These are phyloP conservation scores for Talaromyces sp. DNA, from an alignment of 2,329 filamentous ascomycete genomes.

Conservation along the genomic window DNA sequence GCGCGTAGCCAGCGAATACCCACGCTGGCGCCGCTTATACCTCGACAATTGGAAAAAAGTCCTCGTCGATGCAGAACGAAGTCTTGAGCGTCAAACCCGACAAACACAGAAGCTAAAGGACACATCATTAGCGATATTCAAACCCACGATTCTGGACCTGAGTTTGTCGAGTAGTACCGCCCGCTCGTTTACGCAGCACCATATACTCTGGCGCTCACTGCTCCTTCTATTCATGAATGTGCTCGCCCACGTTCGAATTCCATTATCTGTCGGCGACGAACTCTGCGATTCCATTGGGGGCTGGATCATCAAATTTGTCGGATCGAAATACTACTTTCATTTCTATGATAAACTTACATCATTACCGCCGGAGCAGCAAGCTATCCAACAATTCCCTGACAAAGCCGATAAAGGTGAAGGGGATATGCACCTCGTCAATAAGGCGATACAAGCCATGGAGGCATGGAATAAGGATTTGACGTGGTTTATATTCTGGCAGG, in stretches of 20 bases:
- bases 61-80: slow-evolving; percentile 34
- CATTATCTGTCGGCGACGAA: slow-evolving; percentile 38
- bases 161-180: slow-evolving; percentile 23
- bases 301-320: slow-evolving; percentile 36
- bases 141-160: slow-evolving; percentile 14
- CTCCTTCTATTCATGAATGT: slow-evolving; percentile 38
- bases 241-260: slow-evolving; percentile 38
- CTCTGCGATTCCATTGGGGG: slow-evolving; percentile 38
- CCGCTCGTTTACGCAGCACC: slow-evolving; percentile 37
- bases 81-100: slow-evolving; percentile 28
- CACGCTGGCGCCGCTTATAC: slow-evolving; percentile 43
- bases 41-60: slow-evolving; percentile 37
- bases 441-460: slow-evolving; percentile 38
- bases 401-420: slow-evolving; percentile 17
- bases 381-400: not conserved
- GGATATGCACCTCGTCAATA: slow-evolving; percentile 25
- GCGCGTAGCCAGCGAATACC: slow-evolving; percentile 68
- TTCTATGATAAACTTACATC: not conserved
- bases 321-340: slow-evolving; percentile 29
- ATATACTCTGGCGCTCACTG: slow-evolving; percentile 38
- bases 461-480: slow-evolving; percentile 41
- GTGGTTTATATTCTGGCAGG: slow-evolving; percentile 38
- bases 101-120: not conserved
- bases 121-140: not conserved
- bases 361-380: not conserved